Evolutionary conservation across 2,329 filamentous ascomycete genomes (phyloP), one percentile per base, ranked within the genome.

Genomic region (Hypoxylon sp.): DNA sequence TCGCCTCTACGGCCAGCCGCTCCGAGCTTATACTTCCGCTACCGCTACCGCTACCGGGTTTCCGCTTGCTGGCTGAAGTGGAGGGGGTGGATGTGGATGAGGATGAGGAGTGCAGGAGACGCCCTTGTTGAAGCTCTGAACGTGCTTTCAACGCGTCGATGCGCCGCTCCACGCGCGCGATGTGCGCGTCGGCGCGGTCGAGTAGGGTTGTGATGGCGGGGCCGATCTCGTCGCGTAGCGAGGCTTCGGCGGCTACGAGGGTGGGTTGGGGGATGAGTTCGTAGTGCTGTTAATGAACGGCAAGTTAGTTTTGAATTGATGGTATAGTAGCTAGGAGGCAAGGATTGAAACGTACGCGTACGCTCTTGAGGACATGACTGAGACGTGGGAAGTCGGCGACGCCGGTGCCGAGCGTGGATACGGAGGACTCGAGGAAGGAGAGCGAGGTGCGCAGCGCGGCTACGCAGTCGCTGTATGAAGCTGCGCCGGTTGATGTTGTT

Each of bases 241-340:
- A 90, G 72, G 92, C 86, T 80, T 98, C 94, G 32, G 94, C 94
- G 69, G 91, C 87, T 67, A 90, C 90, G 48, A 98, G 88, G 56
- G 92, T 92, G 11, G 91, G 89, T 78, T 97, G 93, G 14, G 94
- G 93, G 73, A 97, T 92, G 45, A 97, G 89, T 79, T 98, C 94
- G 81, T 97, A 98, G 82, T 97, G 94, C 91, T 97, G 68, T 66
- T 67, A 5, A 19, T 67, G 52, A 5, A 63, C 17, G 43, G 43
- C 23, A 11, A 36, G 23, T 56, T 60, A 17, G 46, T 49, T 9
- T 38, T 38, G 11, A 7, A 10, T 43, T 43, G n/a, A 25, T 13
- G 28, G 36, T 14, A 23, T 28, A 28, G 3, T 11, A 25, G 11
- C 13, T 21, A 13, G 19, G 25, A 23, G 52, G 53, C 32, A 51